phyloP scores from a whole-genome alignment of 2,329 filamentous ascomycete species.

The Microdochium nivale region DNA sequence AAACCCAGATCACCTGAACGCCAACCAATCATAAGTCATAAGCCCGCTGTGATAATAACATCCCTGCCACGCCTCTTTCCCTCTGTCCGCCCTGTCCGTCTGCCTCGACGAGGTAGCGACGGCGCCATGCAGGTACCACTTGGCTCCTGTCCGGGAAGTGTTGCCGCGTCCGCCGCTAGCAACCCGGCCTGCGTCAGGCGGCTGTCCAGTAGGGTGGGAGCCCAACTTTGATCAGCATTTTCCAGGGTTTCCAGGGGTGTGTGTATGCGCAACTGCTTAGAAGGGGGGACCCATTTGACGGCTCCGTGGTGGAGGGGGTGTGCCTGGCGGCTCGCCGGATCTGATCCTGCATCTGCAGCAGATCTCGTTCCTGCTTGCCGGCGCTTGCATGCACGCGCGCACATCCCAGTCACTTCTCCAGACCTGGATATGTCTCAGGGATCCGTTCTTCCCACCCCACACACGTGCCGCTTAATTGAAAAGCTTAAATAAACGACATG shows the following conservation, averaged over 20 bases:
- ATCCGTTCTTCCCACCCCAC: neutral
- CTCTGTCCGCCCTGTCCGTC: slow-evolving; percentile 13
- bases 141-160: neutral
- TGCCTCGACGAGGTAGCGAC: neutral
- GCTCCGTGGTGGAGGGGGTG: neutral
- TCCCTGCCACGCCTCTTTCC: slow-evolving; percentile 10
- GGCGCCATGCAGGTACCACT: neutral
- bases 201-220: neutral
- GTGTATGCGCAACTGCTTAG: neutral
- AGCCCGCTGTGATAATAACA: slow-evolving; percentile 32
- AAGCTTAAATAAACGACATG: slow-evolving; percentile 1
- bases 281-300: neutral
- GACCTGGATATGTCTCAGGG: neutral
- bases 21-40: slow-evolving; percentile 48
- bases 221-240: neutral
- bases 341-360: neutral
- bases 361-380: neutral
- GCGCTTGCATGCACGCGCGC: neutral
- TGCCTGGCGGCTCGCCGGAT: neutral
- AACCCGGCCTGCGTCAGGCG: slow-evolving; percentile 12
- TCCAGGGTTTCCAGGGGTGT: neutral
- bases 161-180: slow-evolving; percentile 11
- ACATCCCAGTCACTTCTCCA: neutral
- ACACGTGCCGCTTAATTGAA: neutral
- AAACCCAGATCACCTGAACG: slow-evolving; percentile 19